These are phyloP conservation scores for Xylariaceae sp. DNA, from an alignment of 2,329 filamentous ascomycete species.

Conservation along the genomic window DNA sequence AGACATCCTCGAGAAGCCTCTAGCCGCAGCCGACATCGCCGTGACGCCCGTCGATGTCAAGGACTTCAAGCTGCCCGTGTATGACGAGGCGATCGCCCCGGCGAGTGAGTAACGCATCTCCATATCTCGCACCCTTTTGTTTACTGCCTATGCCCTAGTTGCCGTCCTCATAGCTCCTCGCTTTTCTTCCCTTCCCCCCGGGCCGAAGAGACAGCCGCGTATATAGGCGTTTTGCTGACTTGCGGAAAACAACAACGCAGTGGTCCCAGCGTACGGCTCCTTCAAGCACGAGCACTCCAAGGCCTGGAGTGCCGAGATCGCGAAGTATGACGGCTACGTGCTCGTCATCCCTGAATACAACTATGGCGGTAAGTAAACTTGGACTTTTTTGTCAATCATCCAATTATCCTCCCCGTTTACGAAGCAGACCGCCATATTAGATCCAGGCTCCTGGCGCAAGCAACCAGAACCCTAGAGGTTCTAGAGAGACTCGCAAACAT, in stretches of 20 bases:
- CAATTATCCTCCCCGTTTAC: background rate
- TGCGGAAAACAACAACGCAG: too few species aligned
- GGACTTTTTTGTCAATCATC: too few species aligned
- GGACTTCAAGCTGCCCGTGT: slow-evolving; percentile 51
- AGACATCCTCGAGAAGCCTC: slow-evolving; percentile 34
- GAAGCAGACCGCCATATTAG: background rate
- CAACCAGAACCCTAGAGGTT: too few species aligned
- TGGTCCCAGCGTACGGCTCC: slow-evolving; percentile 44
- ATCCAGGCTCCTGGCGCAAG: too few species aligned
- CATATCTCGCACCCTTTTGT: background rate
- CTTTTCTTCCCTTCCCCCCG: too few species aligned
- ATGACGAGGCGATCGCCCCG: slow-evolving; percentile 50
- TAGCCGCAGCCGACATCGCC: slow-evolving; percentile 26
- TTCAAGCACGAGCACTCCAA: slow-evolving; percentile 50
- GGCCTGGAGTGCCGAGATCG: slow-evolving; percentile 52
- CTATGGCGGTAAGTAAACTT: slow-evolving; percentile 47
- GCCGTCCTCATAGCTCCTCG: too few species aligned
- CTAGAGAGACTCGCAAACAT: too few species aligned
- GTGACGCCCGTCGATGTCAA: slow-evolving; percentile 45
- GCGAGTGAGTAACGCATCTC: slow-evolving; percentile 14
- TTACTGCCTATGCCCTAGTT: too few species aligned
- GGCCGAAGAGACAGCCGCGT: too few species aligned
- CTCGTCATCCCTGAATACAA: slow-evolving; percentile 64
- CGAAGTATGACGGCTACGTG: slow-evolving; percentile 53
- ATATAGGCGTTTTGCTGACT: too few species aligned